Conservation (phyloP, 139 green algal genomes). For the Yamagishiella unicocca region DNA sequence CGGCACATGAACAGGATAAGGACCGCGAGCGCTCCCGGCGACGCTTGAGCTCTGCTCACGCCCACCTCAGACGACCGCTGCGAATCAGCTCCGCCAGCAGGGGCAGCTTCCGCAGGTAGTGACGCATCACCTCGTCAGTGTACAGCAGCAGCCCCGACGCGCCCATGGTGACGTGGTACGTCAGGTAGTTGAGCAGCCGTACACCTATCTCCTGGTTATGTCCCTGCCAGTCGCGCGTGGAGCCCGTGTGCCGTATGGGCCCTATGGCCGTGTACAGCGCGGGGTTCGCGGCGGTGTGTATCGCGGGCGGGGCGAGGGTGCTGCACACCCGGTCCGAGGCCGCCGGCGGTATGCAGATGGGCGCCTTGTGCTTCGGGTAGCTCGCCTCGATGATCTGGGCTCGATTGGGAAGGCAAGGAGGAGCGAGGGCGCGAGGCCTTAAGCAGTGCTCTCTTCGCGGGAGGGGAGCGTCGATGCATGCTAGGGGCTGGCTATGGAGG, state of each 20-base stretch:
- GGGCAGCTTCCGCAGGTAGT: not conserved
- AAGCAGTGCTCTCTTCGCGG: too few relatives aligned
- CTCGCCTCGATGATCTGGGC: slow-evolving; percentile 12
- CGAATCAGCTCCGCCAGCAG: not conserved
- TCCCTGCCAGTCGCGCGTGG: not conserved
- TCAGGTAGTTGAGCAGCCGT: not conserved
- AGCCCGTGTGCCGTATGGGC: not conserved
- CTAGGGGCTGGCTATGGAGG: not conserved
- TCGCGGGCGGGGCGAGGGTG: not conserved
- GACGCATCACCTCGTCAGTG: not conserved
- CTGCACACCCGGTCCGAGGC: not conserved
- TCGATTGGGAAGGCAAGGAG: not conserved
- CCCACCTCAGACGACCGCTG: not conserved
- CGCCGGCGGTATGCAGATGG: slow-evolving; percentile 3
- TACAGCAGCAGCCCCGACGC: slow-evolving; percentile 40
- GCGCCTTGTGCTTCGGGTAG: slow-evolving; percentile 34
- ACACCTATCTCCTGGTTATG: not conserved
- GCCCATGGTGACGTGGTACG: slow-evolving; percentile 27
- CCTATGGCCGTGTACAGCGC: slow-evolving; percentile 12
- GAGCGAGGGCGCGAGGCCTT: not conserved
- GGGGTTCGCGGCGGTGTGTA: not conserved
- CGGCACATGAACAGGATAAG: too few relatives aligned
- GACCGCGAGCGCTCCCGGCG: too few relatives aligned
- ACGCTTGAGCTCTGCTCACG: too few relatives aligned
- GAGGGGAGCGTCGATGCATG: not conserved